A percentile compares a stretch with the other conserved stretches of the same genome.
phyloP scores from a whole-genome alignment of 1,284 basidiomycete genomes.

The Pseudozyma hubeiensis region DNA sequence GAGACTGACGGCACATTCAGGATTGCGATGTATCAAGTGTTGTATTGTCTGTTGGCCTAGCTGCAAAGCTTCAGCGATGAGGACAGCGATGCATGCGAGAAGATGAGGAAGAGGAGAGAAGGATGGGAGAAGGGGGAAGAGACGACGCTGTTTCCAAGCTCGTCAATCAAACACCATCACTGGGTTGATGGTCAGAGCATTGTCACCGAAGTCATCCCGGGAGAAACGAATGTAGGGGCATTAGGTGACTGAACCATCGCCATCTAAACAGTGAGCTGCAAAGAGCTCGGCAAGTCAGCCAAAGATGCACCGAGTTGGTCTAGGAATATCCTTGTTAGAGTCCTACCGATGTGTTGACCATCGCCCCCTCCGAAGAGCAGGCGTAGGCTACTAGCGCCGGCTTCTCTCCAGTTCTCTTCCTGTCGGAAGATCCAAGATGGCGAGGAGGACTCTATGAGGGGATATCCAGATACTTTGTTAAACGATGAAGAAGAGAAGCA shows the following conservation, averaged over 20 bases:
- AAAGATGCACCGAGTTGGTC: conserved; percentile 55
- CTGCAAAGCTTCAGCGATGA: background rate
- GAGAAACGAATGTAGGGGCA: conserved; percentile 41
- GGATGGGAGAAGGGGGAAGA: background rate
- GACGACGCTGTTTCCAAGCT: background rate
- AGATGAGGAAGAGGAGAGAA: background rate
- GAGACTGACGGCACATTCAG: too few species aligned
- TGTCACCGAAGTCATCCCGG: background rate
- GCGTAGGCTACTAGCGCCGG: conserved; percentile 30
- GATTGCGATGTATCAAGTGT: too few species aligned
- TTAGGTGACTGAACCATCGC: conserved; percentile 56
- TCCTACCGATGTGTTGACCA: conserved; percentile 36
- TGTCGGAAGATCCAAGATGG: conserved; percentile 48
- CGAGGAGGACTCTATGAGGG: conserved; percentile 57
- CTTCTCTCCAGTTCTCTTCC: conserved; percentile 55
- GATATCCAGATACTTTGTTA: conserved; percentile 55
- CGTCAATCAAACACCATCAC: background rate
- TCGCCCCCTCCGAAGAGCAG: conserved; percentile 29
- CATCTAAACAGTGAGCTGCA: conserved; percentile 20
- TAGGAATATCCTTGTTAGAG: conserved; percentile 53
- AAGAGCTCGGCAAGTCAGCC: conserved; percentile 51
- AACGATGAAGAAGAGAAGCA: conserved; percentile 51
- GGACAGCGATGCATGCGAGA: background rate
- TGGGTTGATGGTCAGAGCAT: background rate
- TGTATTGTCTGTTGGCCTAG: too few species aligned